A percentile compares a stretch with the other conserved stretches of the same genome.
phyloP scores from a whole-genome alignment of 345 rosid species.

The Citrus hindsii region DNA sequence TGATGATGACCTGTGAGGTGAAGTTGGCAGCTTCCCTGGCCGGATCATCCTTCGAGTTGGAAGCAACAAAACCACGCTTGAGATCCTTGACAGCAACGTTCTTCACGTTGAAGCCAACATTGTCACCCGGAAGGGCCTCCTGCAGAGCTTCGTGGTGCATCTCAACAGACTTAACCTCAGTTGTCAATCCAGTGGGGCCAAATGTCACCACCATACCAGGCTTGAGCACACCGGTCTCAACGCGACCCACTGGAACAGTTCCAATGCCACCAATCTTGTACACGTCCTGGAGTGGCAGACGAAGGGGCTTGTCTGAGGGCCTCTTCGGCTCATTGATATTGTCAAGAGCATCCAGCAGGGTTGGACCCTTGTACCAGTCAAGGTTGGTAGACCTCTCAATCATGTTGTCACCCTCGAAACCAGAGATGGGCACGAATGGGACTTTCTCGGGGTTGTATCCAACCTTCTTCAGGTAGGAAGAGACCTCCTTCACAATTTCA shows the following conservation, averaged over 20 bases:
- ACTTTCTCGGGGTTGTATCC: slow-evolving; percentile 55
- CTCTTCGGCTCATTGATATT: slow-evolving; percentile 39
- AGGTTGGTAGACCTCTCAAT: slow-evolving; percentile 50
- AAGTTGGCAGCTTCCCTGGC: slow-evolving; percentile 41
- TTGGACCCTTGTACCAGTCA: slow-evolving; percentile 50
- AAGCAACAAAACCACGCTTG: slow-evolving; percentile 38
- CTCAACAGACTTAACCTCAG: slow-evolving; percentile 33
- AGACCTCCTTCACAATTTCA: slow-evolving; percentile 47
- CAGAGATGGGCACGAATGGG: slow-evolving; percentile 47
- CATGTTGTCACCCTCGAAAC: slow-evolving; percentile 57
- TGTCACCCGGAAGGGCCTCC: slow-evolving; percentile 36
- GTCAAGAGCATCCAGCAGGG: slow-evolving; percentile 46
- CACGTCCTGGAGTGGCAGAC: slow-evolving; percentile 28
- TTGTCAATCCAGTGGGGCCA: slow-evolving; percentile 28
- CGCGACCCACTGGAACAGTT: slow-evolving; percentile 31
- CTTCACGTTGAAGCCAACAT: slow-evolving; percentile 40
- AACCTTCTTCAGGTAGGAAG: slow-evolving; percentile 47
- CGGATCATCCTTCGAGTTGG: slow-evolving; percentile 45
- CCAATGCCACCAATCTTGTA: slow-evolving; percentile 37
- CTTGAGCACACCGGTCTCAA: slow-evolving; percentile 28
- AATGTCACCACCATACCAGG: slow-evolving; percentile 31
- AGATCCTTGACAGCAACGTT: slow-evolving; percentile 42
- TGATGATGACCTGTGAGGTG: slow-evolving; percentile 56
- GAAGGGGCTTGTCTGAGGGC: slow-evolving; percentile 28
- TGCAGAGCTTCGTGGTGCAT: slow-evolving; percentile 36